Evolutionary conservation across 164 flowering plant species (phyloP).

Genomic region (Malania oleifera): DNA sequence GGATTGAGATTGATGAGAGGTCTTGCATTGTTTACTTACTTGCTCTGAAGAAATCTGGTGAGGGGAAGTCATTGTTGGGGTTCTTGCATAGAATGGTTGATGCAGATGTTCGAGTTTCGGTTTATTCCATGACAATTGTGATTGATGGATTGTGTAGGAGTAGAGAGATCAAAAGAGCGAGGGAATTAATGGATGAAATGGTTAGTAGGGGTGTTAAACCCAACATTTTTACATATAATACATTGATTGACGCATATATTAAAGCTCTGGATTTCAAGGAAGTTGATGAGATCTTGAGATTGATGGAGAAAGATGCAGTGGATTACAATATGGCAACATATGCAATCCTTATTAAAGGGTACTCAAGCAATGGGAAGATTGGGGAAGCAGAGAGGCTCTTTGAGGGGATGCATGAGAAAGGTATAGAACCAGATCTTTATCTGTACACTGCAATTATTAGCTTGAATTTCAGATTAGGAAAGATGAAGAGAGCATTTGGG

Average conservation of each 20-base stretch:
- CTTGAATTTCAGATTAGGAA: neutral
- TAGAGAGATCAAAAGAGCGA: neutral
- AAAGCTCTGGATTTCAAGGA: neutral
- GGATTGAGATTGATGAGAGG: neutral
- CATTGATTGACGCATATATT: neutral
- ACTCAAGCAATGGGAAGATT: neutral
- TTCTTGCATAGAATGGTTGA: neutral
- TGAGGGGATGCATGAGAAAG: neutral
- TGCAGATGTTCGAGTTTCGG: neutral
- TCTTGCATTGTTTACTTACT: neutral
- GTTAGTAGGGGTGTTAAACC: neutral
- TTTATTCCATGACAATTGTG: neutral
- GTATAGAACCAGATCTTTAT: neutral
- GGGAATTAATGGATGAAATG: neutral
- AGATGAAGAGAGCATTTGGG: neutral
- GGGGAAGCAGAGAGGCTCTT: neutral
- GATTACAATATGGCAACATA: neutral
- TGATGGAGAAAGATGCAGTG: neutral
- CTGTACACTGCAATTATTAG: neutral
- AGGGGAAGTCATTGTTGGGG: neutral
- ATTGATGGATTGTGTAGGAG: neutral
- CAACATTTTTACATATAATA: neutral
- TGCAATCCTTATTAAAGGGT: neutral
- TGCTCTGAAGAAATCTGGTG: neutral
- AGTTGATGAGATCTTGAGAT: neutral